A percentile compares a stretch with the other conserved stretches of the same genome.
phyloP scores from a whole-genome alignment of 2,329 filamentous ascomycete genomes.

The Colletotrichum orbiculare region DNA sequence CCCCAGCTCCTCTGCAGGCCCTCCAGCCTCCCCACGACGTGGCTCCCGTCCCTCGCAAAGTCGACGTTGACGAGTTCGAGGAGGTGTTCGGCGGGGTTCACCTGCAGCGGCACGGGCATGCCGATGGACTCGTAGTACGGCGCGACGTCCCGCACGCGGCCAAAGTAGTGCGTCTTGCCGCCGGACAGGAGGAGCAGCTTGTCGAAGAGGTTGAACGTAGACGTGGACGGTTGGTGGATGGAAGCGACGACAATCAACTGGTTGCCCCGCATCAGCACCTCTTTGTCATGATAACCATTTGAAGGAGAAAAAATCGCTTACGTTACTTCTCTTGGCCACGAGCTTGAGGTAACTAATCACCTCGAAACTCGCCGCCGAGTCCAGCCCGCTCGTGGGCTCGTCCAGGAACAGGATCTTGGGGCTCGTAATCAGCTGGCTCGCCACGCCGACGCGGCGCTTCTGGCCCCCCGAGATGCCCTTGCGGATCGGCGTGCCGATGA shows the following conservation, averaged over 20 bases:
- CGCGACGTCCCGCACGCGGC: slow-evolving; percentile 67
- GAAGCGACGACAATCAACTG: slow-evolving; percentile 82
- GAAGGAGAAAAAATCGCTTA: slow-evolving; percentile 46
- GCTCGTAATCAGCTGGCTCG: slow-evolving; percentile 82
- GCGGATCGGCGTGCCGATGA: slow-evolving; percentile 84
- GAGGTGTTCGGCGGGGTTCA: slow-evolving; percentile 83
- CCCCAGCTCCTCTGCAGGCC: slow-evolving; percentile 67
- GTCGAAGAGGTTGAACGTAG: slow-evolving; percentile 84
- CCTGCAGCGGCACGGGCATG: slow-evolving; percentile 72
- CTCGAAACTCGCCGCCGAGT: slow-evolving; percentile 81
- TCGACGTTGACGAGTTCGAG: slow-evolving; percentile 84
- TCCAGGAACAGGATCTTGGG: slow-evolving; percentile 86
- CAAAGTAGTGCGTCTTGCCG: slow-evolving; percentile 80
- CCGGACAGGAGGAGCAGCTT: slow-evolving; percentile 79
- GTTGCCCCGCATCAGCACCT: neutral
- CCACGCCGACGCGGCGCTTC: slow-evolving; percentile 83
- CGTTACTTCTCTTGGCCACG: slow-evolving; percentile 74
- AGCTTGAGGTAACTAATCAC: slow-evolving; percentile 79
- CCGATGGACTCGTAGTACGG: slow-evolving; percentile 73
- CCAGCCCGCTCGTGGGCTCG: slow-evolving; percentile 85
- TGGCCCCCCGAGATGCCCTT: slow-evolving; percentile 89
- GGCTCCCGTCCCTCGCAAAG: slow-evolving; percentile 66
- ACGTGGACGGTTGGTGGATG: slow-evolving; percentile 87
- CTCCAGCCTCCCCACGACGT: slow-evolving; percentile 60
- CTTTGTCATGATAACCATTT: no score